These are phyloP conservation scores for Eimeria sp. DNA, from an alignment of 169 alveolate species.

Conservation along the genomic window DNA sequence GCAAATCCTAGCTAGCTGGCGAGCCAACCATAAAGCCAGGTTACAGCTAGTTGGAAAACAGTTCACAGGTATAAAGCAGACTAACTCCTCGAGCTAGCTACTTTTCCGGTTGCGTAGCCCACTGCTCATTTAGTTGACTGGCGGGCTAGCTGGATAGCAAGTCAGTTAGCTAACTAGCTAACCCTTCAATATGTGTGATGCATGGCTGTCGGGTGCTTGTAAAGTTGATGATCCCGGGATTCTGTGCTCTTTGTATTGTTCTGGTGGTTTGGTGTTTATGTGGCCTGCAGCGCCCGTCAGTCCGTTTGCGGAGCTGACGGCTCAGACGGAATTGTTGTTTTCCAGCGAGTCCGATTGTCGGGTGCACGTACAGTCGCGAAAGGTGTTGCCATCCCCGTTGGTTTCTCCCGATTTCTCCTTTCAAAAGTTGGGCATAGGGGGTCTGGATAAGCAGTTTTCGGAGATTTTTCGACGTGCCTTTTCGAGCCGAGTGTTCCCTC, in stretches of 20 bases:
- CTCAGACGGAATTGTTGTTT: constrained; percentile 60
- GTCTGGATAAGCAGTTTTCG: constrained; percentile 84
- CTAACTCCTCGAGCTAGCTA: background rate
- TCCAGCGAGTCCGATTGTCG: constrained; percentile 78
- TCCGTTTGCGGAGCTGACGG: constrained; percentile 62
- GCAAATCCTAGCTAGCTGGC: background rate
- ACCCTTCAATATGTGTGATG: background rate
- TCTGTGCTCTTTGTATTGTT: background rate
- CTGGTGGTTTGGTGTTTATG: background rate
- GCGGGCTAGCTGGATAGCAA: background rate
- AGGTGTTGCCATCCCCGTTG: constrained; percentile 17
- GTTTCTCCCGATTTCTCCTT: constrained; percentile 91
- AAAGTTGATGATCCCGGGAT: no score
- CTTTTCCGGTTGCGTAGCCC: background rate
- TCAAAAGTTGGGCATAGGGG: constrained; percentile 96
- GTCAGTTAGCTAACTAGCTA: background rate
- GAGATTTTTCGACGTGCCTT: constrained; percentile 99
- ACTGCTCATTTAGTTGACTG: background rate
- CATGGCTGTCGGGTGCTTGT: background rate
- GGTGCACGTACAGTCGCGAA: constrained; percentile 71
- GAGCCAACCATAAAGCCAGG: background rate
- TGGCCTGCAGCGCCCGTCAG: constrained; percentile 40
- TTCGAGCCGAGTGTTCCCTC: constrained; percentile 99
- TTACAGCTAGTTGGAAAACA: background rate
- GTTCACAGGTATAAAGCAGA: background rate